Conservation (phyloP, 2,329 filamentous ascomycete genomes). For the Talaromyces islandicus region DNA sequence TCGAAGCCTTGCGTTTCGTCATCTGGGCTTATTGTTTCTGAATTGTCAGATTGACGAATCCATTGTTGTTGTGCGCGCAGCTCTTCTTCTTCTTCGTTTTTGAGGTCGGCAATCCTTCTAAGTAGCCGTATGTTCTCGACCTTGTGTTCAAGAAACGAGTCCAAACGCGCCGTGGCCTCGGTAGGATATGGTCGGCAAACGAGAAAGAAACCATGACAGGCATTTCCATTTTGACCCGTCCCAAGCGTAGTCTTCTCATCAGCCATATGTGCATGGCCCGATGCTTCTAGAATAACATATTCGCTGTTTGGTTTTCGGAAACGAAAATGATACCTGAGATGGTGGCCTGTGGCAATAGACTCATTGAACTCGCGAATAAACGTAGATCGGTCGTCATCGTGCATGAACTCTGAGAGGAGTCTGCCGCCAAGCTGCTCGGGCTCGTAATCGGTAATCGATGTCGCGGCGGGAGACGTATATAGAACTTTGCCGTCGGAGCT, state of each 20-base stretch:
- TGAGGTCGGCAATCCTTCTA: slow-evolving; percentile 77
- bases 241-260: slow-evolving; percentile 57
- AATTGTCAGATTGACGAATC: slow-evolving; percentile 41
- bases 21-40: slow-evolving; percentile 47
- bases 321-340: slow-evolving; percentile 79
- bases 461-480: slow-evolving; percentile 77
- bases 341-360: slow-evolving; percentile 73
- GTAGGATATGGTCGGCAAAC: slow-evolving; percentile 87
- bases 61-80: slow-evolving; percentile 10
- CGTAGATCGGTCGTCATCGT: slow-evolving; percentile 75
- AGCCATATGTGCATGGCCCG: slow-evolving; percentile 84
- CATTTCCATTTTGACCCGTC: slow-evolving; percentile 58
- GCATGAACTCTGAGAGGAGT: slow-evolving; percentile 75
- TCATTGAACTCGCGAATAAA: slow-evolving; percentile 87
- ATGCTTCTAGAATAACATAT: slow-evolving; percentile 81
- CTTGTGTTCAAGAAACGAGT: slow-evolving; percentile 94
- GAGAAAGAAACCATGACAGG: slow-evolving; percentile 88
- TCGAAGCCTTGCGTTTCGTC: slow-evolving; percentile 48
- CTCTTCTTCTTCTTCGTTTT: slow-evolving; percentile 78
- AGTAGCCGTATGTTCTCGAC: slow-evolving; percentile 87
- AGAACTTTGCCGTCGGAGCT: slow-evolving; percentile 77
- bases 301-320: slow-evolving; percentile 68
- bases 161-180: slow-evolving; percentile 75
- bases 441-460: slow-evolving; percentile 68
- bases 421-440: slow-evolving; percentile 64